These are phyloP conservation scores for Schoenoplectus triqueter DNA, from an alignment of 202 grass and related monocot genomes.

Conservation along the genomic window DNA sequence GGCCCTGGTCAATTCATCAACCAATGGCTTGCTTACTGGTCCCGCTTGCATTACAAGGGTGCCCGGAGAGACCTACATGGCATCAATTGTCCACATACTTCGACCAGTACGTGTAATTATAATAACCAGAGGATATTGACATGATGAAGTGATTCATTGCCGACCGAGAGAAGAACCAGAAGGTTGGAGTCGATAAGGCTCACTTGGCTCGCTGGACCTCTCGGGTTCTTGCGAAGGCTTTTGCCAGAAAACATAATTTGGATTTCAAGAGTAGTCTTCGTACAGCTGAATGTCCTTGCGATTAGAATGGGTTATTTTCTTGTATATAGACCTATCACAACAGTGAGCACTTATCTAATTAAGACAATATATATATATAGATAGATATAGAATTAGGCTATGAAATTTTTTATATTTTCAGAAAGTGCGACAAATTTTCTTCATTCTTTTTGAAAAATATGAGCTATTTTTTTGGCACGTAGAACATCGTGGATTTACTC, in stretches of 20 bases:
- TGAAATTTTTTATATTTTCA: no score
- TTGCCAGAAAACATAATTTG: neutral
- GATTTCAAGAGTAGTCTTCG: neutral
- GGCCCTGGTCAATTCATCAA: constrained; percentile 32
- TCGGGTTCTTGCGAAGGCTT: neutral
- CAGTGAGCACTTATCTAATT: no score
- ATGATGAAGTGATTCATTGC: constrained; percentile 11
- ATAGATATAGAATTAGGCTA: no score
- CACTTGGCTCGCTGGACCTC: constrained; percentile 18
- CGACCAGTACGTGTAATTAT: neutral
- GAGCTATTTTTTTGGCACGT: no score
- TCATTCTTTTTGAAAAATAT: no score
- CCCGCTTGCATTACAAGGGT: constrained; percentile 20
- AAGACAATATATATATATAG: no score
- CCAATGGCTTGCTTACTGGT: constrained; percentile 28
- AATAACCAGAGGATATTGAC: neutral
- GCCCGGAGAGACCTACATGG: constrained; percentile 28
- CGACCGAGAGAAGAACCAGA: constrained; percentile 23
- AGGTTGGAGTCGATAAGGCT: neutral
- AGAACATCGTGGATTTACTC: no score
- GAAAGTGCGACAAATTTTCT: no score
- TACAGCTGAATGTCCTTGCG: neutral
- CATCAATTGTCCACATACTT: neutral
- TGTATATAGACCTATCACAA: neutral
- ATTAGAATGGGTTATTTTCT: neutral